phyloP scores from a whole-genome alignment of 805 yeast species.

The Metschnikowia lachancei region DNA sequence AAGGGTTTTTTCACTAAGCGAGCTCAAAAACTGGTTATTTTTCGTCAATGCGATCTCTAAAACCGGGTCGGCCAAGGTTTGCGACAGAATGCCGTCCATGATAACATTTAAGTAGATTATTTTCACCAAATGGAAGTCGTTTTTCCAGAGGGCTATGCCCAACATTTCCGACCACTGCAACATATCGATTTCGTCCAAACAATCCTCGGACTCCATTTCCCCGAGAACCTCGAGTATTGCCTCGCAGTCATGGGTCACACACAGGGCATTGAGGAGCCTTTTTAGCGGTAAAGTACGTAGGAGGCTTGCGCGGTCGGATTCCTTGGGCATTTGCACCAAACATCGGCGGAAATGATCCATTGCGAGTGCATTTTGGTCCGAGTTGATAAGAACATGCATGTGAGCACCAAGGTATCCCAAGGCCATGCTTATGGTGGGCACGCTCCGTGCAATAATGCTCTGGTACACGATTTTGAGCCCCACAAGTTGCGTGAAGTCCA shows the following conservation, averaged over 20 bases:
- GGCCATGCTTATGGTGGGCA: slow-evolving; percentile 13
- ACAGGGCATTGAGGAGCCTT: slow-evolving; percentile 19
- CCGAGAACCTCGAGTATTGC: slow-evolving; percentile 14
- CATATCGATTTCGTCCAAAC: slow-evolving; percentile 5
- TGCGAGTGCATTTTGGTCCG: slow-evolving; percentile 26
- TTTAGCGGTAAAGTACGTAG: slow-evolving; percentile 17
- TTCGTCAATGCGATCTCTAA: slow-evolving; percentile 10
- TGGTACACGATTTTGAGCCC: slow-evolving; percentile 26
- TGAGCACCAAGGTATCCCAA: slow-evolving; percentile 24
- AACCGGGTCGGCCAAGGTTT: slow-evolving; percentile 27
- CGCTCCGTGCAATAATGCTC: slow-evolving; percentile 12
- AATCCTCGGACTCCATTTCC: not conserved
- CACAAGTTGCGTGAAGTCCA: slow-evolving; percentile 23
- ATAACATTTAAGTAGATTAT: slow-evolving; percentile 29
- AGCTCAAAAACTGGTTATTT: slow-evolving; percentile 15
- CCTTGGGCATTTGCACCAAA: not conserved
- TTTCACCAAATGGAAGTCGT: slow-evolving; percentile 30
- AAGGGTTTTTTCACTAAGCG: slow-evolving; percentile 26
- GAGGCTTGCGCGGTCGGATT: not conserved
- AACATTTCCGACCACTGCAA: slow-evolving; percentile 26
- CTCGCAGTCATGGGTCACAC: slow-evolving; percentile 24
- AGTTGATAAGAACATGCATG: slow-evolving; percentile 24
- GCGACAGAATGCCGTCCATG: slow-evolving; percentile 28
- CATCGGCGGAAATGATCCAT: slow-evolving; percentile 14
- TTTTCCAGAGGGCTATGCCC: slow-evolving; percentile 23